A percentile compares a stretch with the other conserved stretches of the same genome.
Evolutionary conservation across 352 stramenopile genomes (phyloP).

Genomic region (Phytophthora agathidicida): DNA sequence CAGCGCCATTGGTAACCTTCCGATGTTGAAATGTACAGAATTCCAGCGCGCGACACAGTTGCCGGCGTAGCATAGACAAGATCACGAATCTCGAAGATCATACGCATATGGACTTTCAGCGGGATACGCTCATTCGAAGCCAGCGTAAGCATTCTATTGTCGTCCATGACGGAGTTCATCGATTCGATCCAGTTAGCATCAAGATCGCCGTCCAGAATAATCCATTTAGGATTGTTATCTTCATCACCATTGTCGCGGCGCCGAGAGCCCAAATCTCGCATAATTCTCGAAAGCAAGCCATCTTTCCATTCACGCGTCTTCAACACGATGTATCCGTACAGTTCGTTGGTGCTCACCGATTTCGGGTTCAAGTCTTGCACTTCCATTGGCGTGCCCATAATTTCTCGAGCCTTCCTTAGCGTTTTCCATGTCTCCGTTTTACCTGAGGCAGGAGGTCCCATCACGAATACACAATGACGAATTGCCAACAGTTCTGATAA

Average conservation of each 20-base stretch:
- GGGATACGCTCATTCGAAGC: slow-evolving; percentile 97
- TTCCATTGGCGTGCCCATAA: slow-evolving; percentile 90
- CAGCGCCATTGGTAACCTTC: slow-evolving; percentile 95
- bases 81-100: slow-evolving; percentile 98
- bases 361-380: slow-evolving; percentile 96
- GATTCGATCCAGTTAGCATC: slow-evolving; percentile 98
- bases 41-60: slow-evolving; percentile 95
- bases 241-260: slow-evolving; percentile 89
- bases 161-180: slow-evolving; percentile 98
- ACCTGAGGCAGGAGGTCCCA: slow-evolving; percentile 93
- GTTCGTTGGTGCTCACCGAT: slow-evolving; percentile 94
- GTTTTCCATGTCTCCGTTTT: slow-evolving; percentile 98
- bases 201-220: slow-evolving; percentile 96
- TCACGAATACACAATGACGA: slow-evolving; percentile 97
- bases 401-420: slow-evolving; percentile 85
- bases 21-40: slow-evolving; percentile 96
- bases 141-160: slow-evolving; percentile 97
- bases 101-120: slow-evolving; percentile 95
- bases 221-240: slow-evolving; percentile 96
- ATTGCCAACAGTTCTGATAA: slow-evolving; percentile 95
- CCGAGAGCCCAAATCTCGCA: slow-evolving; percentile 94
- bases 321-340: slow-evolving; percentile 96
- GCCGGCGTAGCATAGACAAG: slow-evolving; percentile 95
- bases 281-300: slow-evolving; percentile 94
- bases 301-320: slow-evolving; percentile 97